Conservation (phyloP, 1,139 yeast genomes). For the Hyphopichia wangnamkhiaoensis region DNA sequence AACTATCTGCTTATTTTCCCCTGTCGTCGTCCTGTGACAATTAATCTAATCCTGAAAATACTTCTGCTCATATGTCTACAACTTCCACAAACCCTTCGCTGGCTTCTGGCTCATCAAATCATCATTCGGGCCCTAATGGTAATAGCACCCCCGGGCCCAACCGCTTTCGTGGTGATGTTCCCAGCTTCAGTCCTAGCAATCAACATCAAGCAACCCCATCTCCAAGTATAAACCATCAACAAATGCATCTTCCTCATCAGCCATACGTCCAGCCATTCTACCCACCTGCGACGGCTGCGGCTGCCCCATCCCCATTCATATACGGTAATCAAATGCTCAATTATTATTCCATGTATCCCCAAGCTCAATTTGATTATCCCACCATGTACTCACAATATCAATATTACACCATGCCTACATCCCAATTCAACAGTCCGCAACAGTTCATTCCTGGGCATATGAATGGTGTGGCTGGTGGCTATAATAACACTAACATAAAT, state of each 20-base stretch:
- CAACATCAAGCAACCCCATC: constrained; percentile 12
- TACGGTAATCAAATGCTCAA: constrained; percentile 7
- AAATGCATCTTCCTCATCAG: constrained; percentile 4
- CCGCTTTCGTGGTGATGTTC: constrained; percentile 47
- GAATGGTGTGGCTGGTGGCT: constrained; percentile 1
- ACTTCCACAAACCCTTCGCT: constrained; percentile 8
- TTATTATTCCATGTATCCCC: constrained; percentile 10
- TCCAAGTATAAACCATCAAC: constrained; percentile 8
- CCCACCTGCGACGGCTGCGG: constrained; percentile 9
- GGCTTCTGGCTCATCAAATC: constrained; percentile 11
- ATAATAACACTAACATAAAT: not conserved
- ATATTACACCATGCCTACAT: constrained; percentile 2
- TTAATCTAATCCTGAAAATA: constrained; percentile 3
- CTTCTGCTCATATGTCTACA: constrained; percentile 9
- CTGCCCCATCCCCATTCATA: constrained; percentile 6
- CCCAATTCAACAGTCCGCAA: constrained; percentile 2
- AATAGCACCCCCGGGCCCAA: constrained; percentile 30
- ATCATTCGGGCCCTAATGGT: constrained; percentile 14
- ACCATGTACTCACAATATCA: constrained; percentile 4
- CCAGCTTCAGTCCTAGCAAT: constrained; percentile 38
- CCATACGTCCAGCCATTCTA: constrained; percentile 9
- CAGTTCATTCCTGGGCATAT: constrained; percentile 2
- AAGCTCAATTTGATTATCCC: constrained; percentile 11
- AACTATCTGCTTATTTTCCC: too few species aligned
- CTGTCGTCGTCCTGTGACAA: constrained; percentile 4